phyloP scores from a whole-genome alignment of 2,329 filamentous ascomycete species.

The Aaosphaeria arxii region DNA sequence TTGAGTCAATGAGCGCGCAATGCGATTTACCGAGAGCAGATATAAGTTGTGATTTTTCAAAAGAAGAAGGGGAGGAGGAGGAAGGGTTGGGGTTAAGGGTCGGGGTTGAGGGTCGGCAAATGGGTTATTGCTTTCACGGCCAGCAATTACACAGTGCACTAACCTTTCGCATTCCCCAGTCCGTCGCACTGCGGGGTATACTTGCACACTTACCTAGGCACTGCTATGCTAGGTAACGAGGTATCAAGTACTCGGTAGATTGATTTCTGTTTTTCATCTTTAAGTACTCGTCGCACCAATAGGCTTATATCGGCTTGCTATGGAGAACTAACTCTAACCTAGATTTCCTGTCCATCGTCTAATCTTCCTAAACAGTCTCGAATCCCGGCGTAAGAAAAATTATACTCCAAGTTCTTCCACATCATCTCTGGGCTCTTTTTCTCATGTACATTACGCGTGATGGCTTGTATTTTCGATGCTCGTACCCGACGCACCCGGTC shows the following conservation, averaged over 20 bases:
- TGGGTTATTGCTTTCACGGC: background rate
- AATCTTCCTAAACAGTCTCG: background rate
- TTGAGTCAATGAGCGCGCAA: background rate
- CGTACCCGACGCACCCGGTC: constrained; percentile 4
- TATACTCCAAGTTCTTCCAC: background rate
- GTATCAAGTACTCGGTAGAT: background rate
- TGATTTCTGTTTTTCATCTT: background rate
- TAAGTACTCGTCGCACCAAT: no score
- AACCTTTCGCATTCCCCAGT: background rate
- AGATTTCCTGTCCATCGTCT: background rate
- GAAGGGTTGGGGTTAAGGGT: no score
- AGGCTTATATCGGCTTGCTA: background rate
- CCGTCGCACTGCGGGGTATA: background rate
- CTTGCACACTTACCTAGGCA: background rate
- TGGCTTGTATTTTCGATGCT: constrained; percentile 2
- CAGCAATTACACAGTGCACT: background rate
- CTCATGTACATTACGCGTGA: background rate
- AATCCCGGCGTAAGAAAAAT: background rate
- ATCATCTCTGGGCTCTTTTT: background rate
- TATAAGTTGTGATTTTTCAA: no score
- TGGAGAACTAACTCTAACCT: background rate
- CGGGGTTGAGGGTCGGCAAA: background rate
- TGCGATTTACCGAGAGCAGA: no score
- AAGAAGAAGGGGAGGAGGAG: no score
- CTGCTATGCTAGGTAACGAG: no score